Evolutionary conservation across 306 rosid species (phyloP), one percentile per base, ranked within the genome.

Genomic region (Prinsepia uniflora): DNA sequence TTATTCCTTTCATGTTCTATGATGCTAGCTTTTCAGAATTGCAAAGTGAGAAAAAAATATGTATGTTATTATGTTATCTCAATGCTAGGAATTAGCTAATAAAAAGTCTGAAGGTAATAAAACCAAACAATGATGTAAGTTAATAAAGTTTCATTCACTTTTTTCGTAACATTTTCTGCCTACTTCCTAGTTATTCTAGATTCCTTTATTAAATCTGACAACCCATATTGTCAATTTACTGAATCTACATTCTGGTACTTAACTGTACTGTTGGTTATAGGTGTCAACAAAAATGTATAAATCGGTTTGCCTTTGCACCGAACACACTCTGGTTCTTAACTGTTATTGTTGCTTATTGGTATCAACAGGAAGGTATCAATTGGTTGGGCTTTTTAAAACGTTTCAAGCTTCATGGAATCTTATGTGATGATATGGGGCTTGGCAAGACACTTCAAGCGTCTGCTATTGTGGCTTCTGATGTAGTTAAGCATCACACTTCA

Each of bases 371-470:
- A 87, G 98, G 98, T 56, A 94, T 94, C 79, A 94, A 94, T 79
- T 94, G 97, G 98, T 82, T 94, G 77, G 95, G 96, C 15, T 94
- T 94, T 81, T 76, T 94, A 78, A 94, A 87, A 75, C 96, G 98
- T 72, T 94, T 94, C 87, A 94, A 94, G 91, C 98, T 94, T 87
- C 98, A 94, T 90, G 98, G 98, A 79, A 94, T 94, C 79, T 85
- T 94, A 77, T 94, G 98, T 81, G 98, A 94, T 77, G 98, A 94
- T 81, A 94, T 94, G 98, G 98, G 98, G 50, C 98, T 94, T 65
- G 98, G 98, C 65, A 94, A 94, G 88, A 94, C 98, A 74, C 95
- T 94, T 76, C 98, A 94, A 77, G 95, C 98, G 74, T 90, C 96
- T 8, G 91, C 98, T 50, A 94, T 94, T 71, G 88, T 94, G 85